phyloP scores from a whole-genome alignment of 2,329 filamentous ascomycete species.

The Periconia sp. region DNA sequence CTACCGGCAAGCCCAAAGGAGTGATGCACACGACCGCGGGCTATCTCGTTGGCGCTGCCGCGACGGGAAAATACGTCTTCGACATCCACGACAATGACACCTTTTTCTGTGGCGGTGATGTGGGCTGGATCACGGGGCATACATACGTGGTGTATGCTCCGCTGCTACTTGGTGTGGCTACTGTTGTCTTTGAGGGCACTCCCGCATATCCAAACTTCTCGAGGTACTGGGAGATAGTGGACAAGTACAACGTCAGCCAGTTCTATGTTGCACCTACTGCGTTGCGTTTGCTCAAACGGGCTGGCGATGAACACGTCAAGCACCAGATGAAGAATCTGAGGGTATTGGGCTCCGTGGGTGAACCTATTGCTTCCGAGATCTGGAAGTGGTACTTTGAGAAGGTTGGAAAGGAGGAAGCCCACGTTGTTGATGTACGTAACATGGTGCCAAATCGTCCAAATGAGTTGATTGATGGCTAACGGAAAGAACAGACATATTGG shows the following conservation, averaged over 20 bases:
- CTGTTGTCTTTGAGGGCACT: constrained; percentile 96
- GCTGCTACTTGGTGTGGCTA: constrained; percentile 86
- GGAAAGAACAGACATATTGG: constrained; percentile 82
- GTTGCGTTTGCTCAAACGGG: constrained; percentile 88
- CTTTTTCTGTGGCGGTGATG: constrained; percentile 97
- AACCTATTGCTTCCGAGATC: constrained; percentile 95
- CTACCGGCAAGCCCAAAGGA: constrained; percentile 97
- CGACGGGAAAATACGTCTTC: constrained; percentile 97
- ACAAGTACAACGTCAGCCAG: constrained; percentile 91
- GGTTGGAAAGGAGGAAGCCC: constrained; percentile 89
- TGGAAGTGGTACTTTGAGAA: constrained; percentile 99
- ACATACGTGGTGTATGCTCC: constrained; percentile 98
- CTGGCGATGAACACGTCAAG: constrained; percentile 89
- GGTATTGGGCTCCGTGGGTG: constrained; percentile 90
- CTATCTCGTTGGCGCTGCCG: constrained; percentile 89
- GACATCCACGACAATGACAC: constrained; percentile 92
- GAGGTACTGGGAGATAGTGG: constrained; percentile 97
- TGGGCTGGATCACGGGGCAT: constrained; percentile 98
- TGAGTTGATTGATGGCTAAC: neutral
- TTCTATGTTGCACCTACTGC: constrained; percentile 98
- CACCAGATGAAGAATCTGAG: constrained; percentile 85
- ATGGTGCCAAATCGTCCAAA: neutral
- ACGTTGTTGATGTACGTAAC: constrained; percentile 84
- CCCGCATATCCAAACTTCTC: constrained; percentile 98
- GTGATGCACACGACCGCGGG: constrained; percentile 97